phyloP scores from a whole-genome alignment of 1,139 yeast species.

The Pneumocystis jirovecii region DNA sequence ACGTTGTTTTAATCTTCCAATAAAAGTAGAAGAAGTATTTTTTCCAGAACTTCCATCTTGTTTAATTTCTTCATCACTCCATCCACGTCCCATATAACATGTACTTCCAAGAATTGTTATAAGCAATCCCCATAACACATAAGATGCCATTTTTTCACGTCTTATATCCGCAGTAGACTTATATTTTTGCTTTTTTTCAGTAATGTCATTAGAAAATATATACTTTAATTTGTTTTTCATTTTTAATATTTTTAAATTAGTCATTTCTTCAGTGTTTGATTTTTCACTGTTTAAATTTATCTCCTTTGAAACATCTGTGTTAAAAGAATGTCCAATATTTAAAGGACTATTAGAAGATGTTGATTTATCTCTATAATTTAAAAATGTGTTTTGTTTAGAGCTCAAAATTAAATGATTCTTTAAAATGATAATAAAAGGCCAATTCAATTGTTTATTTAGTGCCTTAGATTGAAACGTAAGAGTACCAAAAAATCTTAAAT shows the following conservation, averaged over 20 bases:
- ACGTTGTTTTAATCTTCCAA: constrained; percentile 22
- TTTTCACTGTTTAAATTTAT: not conserved
- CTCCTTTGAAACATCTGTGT: not conserved
- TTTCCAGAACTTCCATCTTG: constrained; percentile 26
- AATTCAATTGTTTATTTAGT: not conserved
- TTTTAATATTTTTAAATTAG: constrained; percentile 2
- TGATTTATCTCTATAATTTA: not conserved
- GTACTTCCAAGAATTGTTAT: constrained; percentile 44
- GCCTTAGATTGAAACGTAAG: not conserved
- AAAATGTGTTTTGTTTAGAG: not conserved
- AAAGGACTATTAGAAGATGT: not conserved
- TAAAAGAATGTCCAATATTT: not conserved
- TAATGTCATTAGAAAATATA: constrained; percentile 11
- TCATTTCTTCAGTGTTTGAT: not conserved
- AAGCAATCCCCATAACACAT: constrained; percentile 38
- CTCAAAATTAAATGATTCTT: not conserved
- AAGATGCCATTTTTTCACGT: constrained; percentile 47
- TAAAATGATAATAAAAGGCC: not conserved
- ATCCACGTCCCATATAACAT: constrained; percentile 68
- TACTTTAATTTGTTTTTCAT: constrained; percentile 8
- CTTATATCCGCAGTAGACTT: constrained; percentile 19
- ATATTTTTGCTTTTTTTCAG: constrained; percentile 22
- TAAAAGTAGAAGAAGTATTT: constrained; percentile 22
- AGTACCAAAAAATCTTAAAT: not conserved
- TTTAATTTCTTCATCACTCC: constrained; percentile 62